Evolutionary conservation across 768 basidiomycete genomes (phyloP), one percentile per base, ranked within the genome.

Genomic region (Lentinus tigrinus): DNA sequence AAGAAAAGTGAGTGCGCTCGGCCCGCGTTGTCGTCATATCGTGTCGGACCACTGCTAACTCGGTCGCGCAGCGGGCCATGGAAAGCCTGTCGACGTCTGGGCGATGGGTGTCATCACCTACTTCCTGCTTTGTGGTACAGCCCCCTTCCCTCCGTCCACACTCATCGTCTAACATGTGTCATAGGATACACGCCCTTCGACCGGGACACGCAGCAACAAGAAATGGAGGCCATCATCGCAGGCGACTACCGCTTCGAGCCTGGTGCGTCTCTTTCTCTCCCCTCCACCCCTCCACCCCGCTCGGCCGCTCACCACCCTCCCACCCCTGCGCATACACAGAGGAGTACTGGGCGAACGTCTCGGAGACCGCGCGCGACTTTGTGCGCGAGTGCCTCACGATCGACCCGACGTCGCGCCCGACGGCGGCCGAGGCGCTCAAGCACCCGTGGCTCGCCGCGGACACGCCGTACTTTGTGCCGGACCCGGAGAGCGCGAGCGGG

Each of bases 71-170:
- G 89, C 87, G 54, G 96, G 96, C 3, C 96, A 99, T 66, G 85
- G 89, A 40, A 97, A 92, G 74, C 95, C 95, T 9, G 95, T 97
- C 17, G 96, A 96, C 67, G 75, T 96, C 54, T 95, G 94, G 95
- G 95, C 96, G 1, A 95, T 98, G 85, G 96, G 96, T 38, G 96
- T 99, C 48, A 95, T 99, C 72, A 91, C 96, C 13, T 98, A 98
- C 75, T 97, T 97, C 87, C 77, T 98, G 3, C 87, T 98, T 26
- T 87, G 87, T 51, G 87, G 85, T 69, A 61, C 56, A 38, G 27
- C 44, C 14, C 16, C 31, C 23, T 24, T 23, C 17, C 51, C 2
- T 17, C 11, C 24, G 39, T 31, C 26, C 3, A 9, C n/a, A 36
- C 24, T 23, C 36, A 11, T 16, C 17, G 4, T 17, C 39, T 57